Base-by-base conservation (phyloP, 257 asterid species). In the Fraxinus americana region DNA sequence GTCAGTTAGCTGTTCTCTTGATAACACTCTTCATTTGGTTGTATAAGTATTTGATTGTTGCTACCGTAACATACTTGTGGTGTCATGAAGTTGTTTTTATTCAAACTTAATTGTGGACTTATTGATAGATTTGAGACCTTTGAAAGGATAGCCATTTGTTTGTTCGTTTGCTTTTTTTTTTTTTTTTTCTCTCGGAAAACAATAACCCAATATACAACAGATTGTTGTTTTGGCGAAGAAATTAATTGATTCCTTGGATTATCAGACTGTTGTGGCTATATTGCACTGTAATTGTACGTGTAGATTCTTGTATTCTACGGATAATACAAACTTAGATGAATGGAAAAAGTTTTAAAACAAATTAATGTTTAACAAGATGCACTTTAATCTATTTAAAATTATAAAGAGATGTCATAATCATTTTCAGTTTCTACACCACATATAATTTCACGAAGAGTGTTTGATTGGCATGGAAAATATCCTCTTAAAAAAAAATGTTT, bases 1-100 rank as follows among this genome's bases (percentile, higher is more conserved):
- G 91, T 83, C 74, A 67, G 81, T 75, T 77, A 29, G 7, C 34
- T 54, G 17, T 34, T 75, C 75, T 45, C 74, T 50, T 12, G 52
- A 41, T 39, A 11, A 50, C 13, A 50, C 48, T 35, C 36, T 19
- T 45, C 52, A 2, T 4, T 25, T 3, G 10, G 2, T 7, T 27
- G 65, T 16, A 4, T 1, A 1, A 7, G 4, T 0, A 3, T 12
- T 11, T 43, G 50, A 11, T 11, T 11, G 4, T 12, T 13, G 52
- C 5, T 11, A 43, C 13, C 45, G 45, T 9, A 39, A 1, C 11
- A 11, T 43, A 43, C 52, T 12, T 43, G 52, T 43, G 45, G 52
- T 12, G 4, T 11, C 52, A 43, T 43, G 52, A 43, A 43, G 17
- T 63, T 5, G 9, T 27, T 7, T 25, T 63, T 12, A 2, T 63